Evolutionary conservation across 306 rosid species (phyloP), one percentile per base, ranked within the genome.

Genomic region (Oxytropis ochrocephala): DNA sequence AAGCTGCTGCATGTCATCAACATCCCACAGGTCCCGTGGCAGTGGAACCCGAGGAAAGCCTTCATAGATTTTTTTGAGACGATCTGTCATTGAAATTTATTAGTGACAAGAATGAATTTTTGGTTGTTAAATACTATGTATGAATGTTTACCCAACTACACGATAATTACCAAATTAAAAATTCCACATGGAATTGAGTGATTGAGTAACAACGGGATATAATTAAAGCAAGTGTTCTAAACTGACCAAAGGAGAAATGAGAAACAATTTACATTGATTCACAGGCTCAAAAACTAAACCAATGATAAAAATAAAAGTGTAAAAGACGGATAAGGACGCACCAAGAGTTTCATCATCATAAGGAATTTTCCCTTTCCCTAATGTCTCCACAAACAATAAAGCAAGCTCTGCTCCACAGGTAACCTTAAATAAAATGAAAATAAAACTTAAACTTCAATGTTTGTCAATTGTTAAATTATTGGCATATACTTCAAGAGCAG

Each of bases 321-420:
- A 69, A 13, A 80, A 19, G 55, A 72, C 13, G 70, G 72, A 61
- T 63, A 75, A 78, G 73, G 75, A 71, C 96, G 69, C 75, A 95
- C 99, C 97, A 73, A 89, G 87, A 69, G 73, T 79, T 81, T 86
- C 86, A 32, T 79, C 80, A 13, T 79, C 75, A 67, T 75, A 95
- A 74, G 91, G 90, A 73, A 87, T 50, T 77, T 80, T 85, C 53
- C 92, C 97, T 80, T 95, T 95, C 51, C 80, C 85, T 66, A 95
- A 88, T 47, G 86, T 87, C 67, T 91, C 99, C 72, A 95, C 99
- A 75, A 82, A 95, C 70, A 91, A 72, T 44, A 85, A 82, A 80
- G 99, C 95, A 75, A 95, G 90, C 79, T 95, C 99, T 55, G 95
- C 89, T 66, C 99, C 99, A 74, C 99, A 95, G 18, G 91, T 91